A percentile compares a stretch with the other conserved stretches of the same genome.
phyloP scores from a whole-genome alignment of 306 rosid genomes.

The Amphicarpaea edgeworthii region DNA sequence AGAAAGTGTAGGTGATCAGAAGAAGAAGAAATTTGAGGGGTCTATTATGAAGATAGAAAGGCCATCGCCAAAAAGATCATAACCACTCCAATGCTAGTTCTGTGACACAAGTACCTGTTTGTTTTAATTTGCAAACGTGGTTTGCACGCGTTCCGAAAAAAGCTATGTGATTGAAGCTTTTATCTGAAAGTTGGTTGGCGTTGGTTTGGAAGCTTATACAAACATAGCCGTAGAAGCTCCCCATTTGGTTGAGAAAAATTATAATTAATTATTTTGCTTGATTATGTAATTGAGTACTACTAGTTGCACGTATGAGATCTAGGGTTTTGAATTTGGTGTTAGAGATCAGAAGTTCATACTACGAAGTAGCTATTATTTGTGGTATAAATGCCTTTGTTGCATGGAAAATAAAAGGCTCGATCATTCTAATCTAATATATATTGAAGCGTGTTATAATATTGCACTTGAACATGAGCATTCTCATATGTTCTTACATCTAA shows the following conservation, averaged over 20 bases:
- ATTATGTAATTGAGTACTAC: slow-evolving; percentile 50
- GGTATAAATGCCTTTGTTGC: slow-evolving; percentile 69
- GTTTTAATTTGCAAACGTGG: too few species aligned
- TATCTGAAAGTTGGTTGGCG: too few species aligned
- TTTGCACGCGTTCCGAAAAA: too few species aligned
- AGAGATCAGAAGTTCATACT: slow-evolving; percentile 40
- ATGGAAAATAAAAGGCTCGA: slow-evolving; percentile 57
- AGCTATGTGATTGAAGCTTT: too few species aligned
- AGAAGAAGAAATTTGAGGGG: slow-evolving; percentile 65
- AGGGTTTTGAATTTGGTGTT: slow-evolving; percentile 60
- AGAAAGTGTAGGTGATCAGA: slow-evolving; percentile 46
- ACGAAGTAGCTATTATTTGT: slow-evolving; percentile 36
- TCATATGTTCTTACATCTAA: neutral
- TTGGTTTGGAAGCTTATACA: too few species aligned
- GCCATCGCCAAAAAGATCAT: slow-evolving; percentile 74
- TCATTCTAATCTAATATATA: slow-evolving; percentile 41
- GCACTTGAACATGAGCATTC: neutral
- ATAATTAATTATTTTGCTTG: too few species aligned
- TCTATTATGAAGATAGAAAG: slow-evolving; percentile 68
- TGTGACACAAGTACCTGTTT: slow-evolving; percentile 68
- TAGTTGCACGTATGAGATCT: slow-evolving; percentile 32
- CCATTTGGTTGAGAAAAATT: slow-evolving; percentile 60
- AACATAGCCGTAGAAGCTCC: slow-evolving; percentile 68
- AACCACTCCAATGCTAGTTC: slow-evolving; percentile 53
- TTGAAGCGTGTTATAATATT: neutral